phyloP scores from a whole-genome alignment of 2,329 filamentous ascomycete genomes.

The Pseudogymnoascus sp. region DNA sequence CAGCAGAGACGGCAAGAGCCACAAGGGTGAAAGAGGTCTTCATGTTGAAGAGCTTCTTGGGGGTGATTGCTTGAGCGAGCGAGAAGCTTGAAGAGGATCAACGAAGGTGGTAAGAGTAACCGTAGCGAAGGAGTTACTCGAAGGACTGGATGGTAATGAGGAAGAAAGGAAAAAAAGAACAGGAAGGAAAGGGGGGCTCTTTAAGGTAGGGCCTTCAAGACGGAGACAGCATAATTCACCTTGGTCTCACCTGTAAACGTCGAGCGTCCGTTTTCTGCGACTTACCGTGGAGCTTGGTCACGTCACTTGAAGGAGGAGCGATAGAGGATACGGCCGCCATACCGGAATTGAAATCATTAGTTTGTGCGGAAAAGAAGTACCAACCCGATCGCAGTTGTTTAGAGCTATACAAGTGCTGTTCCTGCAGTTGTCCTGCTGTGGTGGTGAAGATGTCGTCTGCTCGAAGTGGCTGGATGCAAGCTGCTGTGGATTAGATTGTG shows the following conservation, averaged over 20 bases:
- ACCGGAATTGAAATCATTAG: background rate
- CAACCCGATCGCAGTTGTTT: background rate
- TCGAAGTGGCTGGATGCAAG: background rate
- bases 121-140: conserved; percentile 9
- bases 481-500: background rate
- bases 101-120: conserved; percentile 7
- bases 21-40: conserved; percentile 20
- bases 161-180: background rate
- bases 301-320: background rate
- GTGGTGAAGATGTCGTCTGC: background rate
- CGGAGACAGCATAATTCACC: background rate
- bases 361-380: background rate
- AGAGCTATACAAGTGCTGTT: background rate
- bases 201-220: background rate
- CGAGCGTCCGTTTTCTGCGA: background rate
- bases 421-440: background rate
- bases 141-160: background rate
- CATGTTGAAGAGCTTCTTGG: conserved; percentile 17
- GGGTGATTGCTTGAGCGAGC: background rate
- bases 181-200: background rate
- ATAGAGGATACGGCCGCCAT: background rate
- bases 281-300: conserved; percentile 4
- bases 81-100: conserved; percentile 4
- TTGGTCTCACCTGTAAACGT: conserved; percentile 1
- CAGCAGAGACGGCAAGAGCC: conserved; percentile 20